phyloP scores from a whole-genome alignment of 2,329 filamentous ascomycete species.

The Penicillium sp. region DNA sequence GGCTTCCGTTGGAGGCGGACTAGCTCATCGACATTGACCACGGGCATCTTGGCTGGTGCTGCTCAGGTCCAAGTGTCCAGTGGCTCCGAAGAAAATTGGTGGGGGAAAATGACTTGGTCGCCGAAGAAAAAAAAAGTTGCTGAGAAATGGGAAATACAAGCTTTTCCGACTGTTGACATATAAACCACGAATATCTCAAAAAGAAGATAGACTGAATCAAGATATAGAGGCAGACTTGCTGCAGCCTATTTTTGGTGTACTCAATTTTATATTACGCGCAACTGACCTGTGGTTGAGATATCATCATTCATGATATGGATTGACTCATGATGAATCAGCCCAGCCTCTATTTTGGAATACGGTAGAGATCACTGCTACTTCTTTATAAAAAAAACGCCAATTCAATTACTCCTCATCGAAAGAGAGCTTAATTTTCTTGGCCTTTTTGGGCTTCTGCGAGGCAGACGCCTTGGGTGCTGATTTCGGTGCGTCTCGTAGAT shows the following conservation, averaged over 20 bases:
- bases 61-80: slow-evolving; percentile 9
- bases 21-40: slow-evolving; percentile 85
- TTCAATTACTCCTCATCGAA: slow-evolving; percentile 36
- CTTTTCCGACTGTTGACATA: too few relatives aligned
- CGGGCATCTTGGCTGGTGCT: slow-evolving; percentile 62
- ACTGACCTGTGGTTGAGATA: background rate
- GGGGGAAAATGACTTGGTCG: slow-evolving; percentile 10
- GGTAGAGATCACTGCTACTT: background rate
- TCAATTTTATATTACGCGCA: too few relatives aligned
- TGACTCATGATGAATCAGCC: slow-evolving; percentile 9
- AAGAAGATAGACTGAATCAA: too few relatives aligned
- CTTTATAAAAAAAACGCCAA: background rate
- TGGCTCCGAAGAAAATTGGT: slow-evolving; percentile 12
- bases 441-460: slow-evolving; percentile 36
- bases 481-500: slow-evolving; percentile 5
- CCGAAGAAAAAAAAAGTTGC: slow-evolving; percentile 21
- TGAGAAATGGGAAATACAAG: slow-evolving; percentile 16
- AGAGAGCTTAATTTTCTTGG: slow-evolving; percentile 45
- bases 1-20: slow-evolving; percentile 81
- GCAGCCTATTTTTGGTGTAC: too few relatives aligned
- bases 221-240: too few relatives aligned
- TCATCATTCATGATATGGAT: background rate
- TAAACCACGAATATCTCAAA: too few relatives aligned
- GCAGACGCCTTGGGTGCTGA: slow-evolving; percentile 18
- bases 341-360: background rate